phyloP scores from a whole-genome alignment of 495 filamentous ascomycete genomes.

The Hapsidospora chrysogenum region DNA sequence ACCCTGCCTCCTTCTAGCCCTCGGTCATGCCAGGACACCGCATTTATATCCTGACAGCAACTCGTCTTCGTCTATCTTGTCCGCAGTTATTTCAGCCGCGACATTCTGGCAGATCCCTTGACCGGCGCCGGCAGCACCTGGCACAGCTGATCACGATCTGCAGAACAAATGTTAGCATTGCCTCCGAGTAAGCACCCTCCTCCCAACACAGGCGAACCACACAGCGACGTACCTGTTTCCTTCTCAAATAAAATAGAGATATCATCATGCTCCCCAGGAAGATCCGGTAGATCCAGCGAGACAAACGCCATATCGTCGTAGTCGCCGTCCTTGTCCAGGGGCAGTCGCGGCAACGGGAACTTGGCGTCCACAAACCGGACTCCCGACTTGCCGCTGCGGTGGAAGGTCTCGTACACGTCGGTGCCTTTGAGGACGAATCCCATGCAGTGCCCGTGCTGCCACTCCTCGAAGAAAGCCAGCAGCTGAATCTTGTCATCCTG shows the following conservation, averaged over 20 bases:
- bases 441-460: slow-evolving; percentile 71
- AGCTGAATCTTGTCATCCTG: slow-evolving; percentile 57
- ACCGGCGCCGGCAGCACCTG: slow-evolving; percentile 28
- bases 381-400: slow-evolving; percentile 45
- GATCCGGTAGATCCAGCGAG: slow-evolving; percentile 71
- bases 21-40: too few relatives aligned
- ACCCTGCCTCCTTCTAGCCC: too few relatives aligned
- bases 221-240: slow-evolving; percentile 46
- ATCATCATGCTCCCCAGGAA: slow-evolving; percentile 82
- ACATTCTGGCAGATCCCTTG: slow-evolving; percentile 19
- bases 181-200: neutral
- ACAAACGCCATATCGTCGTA: slow-evolving; percentile 46
- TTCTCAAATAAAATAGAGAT: slow-evolving; percentile 69
- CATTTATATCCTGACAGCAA: too few relatives aligned
- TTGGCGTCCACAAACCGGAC: slow-evolving; percentile 75
- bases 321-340: slow-evolving; percentile 26
- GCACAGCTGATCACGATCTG: slow-evolving; percentile 27
- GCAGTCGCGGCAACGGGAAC: slow-evolving; percentile 58
- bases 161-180: slow-evolving; percentile 8
- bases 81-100: slow-evolving; percentile 3
- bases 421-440: slow-evolving; percentile 68
- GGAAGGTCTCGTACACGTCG: slow-evolving; percentile 59
- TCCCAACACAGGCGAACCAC: neutral
- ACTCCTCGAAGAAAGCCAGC: slow-evolving; percentile 69
- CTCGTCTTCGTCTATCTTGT: too few relatives aligned